Evolutionary conservation across 306 rosid species (phyloP), one percentile per base, ranked within the genome.

Genomic region (Cicer yamashitae): DNA sequence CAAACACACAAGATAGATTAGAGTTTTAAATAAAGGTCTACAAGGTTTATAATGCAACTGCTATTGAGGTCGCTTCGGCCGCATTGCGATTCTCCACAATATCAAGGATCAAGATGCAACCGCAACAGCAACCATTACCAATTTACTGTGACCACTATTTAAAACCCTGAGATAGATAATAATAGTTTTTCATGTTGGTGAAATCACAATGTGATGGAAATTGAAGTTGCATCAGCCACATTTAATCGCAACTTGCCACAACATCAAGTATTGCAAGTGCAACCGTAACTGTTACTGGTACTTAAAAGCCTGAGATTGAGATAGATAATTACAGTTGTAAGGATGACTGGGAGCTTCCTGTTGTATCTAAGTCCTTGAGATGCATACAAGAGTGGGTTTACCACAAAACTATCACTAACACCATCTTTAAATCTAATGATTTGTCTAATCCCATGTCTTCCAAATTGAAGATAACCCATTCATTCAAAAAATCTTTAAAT

Each of bases 271-370:
- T 17, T 17, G 18, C 18, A 17, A 48, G 18, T 12, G 13, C 1
- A 53, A 53, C 6, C 6, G 30, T 6, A 4, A 1, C 11, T 10
- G 30, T 17, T 15, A 47, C 15, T 11, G 18, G 18, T 17, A 17
- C 5, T 57, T 57, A 57, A 57, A 57, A 20, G 13, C 37, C 34
- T 56, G 6, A 39, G 6, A 39, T 17, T 9, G 37, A 56, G 62
- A 75, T 17, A 68, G 76, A 69, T 53, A 53, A 44, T 76, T 81
- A 79, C 97, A 76, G 89, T 88, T 43, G 96, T 88, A 30, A 93
- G 90, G 62, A 93, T 89, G 30, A 93, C 98, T 86, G 88, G 92
- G 62, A 94, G 83, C 66, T 88, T 91, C 70, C 94, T 77, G 75
- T 84, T 80, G 80, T 87, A 86, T 38, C 98, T 53, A 71, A 91